Percentiles rank a stretch among this genome's conserved stretches.
phyloP scores from a whole-genome alignment of 179 eudicot species.

The Sideroxylon spinosum region DNA sequence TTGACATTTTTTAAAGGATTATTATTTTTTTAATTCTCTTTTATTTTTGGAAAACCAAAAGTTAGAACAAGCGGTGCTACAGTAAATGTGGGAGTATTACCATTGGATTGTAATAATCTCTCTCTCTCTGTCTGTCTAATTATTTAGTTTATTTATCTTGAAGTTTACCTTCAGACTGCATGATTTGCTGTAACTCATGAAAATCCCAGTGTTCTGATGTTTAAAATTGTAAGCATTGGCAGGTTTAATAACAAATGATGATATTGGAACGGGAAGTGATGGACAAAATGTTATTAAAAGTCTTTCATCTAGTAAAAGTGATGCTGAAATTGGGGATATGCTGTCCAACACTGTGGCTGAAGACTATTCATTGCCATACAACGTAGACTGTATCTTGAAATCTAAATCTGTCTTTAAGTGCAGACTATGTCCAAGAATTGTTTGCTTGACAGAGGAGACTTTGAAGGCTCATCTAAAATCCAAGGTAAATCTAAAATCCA shows the following conservation, averaged over 20 bases:
- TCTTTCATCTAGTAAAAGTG: constrained; percentile 19
- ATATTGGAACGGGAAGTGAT: constrained; percentile 29
- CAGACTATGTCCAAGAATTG: constrained; percentile 89
- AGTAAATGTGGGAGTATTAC: neutral
- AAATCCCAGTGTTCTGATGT: neutral
- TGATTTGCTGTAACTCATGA: neutral
- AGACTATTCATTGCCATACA: constrained; percentile 27
- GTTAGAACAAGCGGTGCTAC: too few relatives aligned
- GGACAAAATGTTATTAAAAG: constrained; percentile 15
- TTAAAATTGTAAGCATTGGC: constrained; percentile 17
- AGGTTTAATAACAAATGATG: constrained; percentile 51
- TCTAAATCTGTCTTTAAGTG: constrained; percentile 85
- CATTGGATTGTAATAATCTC: neutral
- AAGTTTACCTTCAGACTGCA: neutral
- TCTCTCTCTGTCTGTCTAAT: neutral
- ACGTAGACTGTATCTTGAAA: constrained; percentile 51
- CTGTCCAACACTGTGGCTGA: constrained; percentile 17
- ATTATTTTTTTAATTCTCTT: too few relatives aligned
- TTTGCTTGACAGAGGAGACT: constrained; percentile 79
- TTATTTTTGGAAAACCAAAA: too few relatives aligned
- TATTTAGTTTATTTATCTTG: neutral
- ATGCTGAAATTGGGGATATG: constrained; percentile 18
- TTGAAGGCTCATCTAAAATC: constrained; percentile 73
- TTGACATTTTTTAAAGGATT: too few relatives aligned
- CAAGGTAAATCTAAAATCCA: constrained; percentile 78